Evolutionary conservation across 2,329 filamentous ascomycete species (phyloP).

Genomic region (Aspergillus quadricinctus): DNA sequence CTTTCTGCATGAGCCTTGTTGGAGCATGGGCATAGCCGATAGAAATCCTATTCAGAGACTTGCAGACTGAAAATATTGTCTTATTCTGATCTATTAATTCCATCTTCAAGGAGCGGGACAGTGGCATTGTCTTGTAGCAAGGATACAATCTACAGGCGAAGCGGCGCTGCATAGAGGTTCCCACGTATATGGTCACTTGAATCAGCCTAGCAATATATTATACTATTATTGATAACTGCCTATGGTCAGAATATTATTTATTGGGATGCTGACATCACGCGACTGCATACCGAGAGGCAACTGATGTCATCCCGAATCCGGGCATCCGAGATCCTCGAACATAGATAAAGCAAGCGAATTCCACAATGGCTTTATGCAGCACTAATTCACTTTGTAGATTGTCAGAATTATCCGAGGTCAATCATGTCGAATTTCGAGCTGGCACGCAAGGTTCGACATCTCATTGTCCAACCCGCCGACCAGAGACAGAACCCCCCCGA

Average conservation of each 20-base stretch:
- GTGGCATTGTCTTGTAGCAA: too few species aligned
- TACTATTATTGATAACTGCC: too few species aligned
- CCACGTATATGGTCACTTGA: too few species aligned
- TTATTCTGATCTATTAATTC: background rate
- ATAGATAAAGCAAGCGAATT: background rate
- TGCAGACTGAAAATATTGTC: background rate
- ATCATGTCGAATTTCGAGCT: slow-evolving; percentile 9
- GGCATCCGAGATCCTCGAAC: background rate
- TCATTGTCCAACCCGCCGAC: slow-evolving; percentile 17
- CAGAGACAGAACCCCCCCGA: slow-evolving; percentile 12
- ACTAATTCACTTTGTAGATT: background rate
- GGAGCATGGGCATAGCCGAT: slow-evolving; percentile 63
- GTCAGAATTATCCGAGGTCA: background rate
- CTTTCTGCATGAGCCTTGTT: slow-evolving; percentile 65
- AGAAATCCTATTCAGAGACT: background rate
- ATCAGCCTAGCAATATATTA: too few species aligned
- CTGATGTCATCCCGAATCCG: background rate
- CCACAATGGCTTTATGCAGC: background rate
- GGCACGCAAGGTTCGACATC: slow-evolving; percentile 9
- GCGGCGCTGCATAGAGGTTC: too few species aligned
- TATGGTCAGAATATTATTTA: background rate
- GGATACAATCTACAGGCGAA: background rate
- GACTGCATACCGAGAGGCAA: background rate
- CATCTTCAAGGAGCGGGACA: background rate
- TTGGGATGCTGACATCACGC: background rate